Evolutionary conservation across 495 filamentous ascomycete genomes (phyloP), one percentile per base, ranked within the genome.

Genomic region (Aspergillus diversus): DNA sequence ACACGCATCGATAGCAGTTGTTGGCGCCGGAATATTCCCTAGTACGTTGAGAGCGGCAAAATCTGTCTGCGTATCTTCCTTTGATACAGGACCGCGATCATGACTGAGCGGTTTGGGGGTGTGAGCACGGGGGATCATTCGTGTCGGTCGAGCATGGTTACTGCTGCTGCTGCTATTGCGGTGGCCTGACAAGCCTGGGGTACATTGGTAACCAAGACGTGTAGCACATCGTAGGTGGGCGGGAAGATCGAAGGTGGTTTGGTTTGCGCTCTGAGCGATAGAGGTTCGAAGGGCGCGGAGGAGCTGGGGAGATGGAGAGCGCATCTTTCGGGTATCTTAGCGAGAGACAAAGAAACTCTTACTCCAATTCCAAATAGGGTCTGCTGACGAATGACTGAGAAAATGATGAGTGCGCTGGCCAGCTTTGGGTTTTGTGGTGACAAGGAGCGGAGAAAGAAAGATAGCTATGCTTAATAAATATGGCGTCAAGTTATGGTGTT

Each of bases 31-130:
- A 7, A 88, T 83, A 63, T 84, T 85, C n/a, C 85, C 88, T 7
- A 97, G 83, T 11, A 99, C 88, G 72, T 99, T 85, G 60, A 98
- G 80, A 12, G 77, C 75, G 13, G 69, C 76, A 65, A 97, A 91
- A 76, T 96, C 90, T 21, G 92, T 95, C 64, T 87, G 83, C 0
- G 86, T 89, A 49, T 83, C 76, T 78, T 90, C 87, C 34, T 75
- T 73, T 39, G 83, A 87, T 21, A 71, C 55, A 1, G 87, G 87
- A 48, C 86, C 87, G 54, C 87, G 86, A 73, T 88, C 83, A 56
- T 71, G 79, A 27, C 70, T 79, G 17, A 73, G 49, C 9, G 79
- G 77, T 56, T 79, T 80, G 52, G 72, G 57, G 13, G 74, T 57
- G 59, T 81, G 79, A 0, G 75, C 57, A 46, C 77, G 79, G 2